Evolutionary conservation across 2,329 filamentous ascomycete genomes (phyloP), one percentile per base, ranked within the genome.

Genomic region (Fusarium anguioides): DNA sequence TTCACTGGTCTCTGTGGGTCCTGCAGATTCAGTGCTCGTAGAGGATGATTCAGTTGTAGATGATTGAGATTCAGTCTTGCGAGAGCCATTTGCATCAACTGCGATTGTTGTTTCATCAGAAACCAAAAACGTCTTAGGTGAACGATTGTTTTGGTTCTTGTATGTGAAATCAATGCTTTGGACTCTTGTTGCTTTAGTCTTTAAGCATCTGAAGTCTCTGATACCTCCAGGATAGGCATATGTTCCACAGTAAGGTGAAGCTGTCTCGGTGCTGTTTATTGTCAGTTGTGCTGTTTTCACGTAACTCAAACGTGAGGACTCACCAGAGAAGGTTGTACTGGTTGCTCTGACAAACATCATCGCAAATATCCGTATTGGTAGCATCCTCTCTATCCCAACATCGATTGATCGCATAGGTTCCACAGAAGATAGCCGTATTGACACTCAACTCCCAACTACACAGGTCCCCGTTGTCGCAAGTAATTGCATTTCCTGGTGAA

Each of bases 321-420:
- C 18, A 68, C 65, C 65, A 68, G 10, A 60, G 54, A 10, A 68
- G 65, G 12, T 68, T 62, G 26, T 41, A 68, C 7, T 24, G 7
- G 46, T 68, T 68, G 12, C 52, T 61, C 23, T 68, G 60, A 12
- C 64, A 68, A 10, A 68, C 60, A 14, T 68, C 65, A 20, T 62
- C 17, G 14, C 65, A 68, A 9, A 55, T 9, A 5, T 52, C 47
- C 1, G 64, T 47, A 15, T 68, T 23, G 0, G 42, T 14, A 15
- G 56, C 55, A 1, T 53, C 37, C 2, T 29, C 35, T 5, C 44
- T 39, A 4, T 58, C 40, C 5, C 29, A 18, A 20, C 65, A 68
- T 17, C 17, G 24, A 5, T 52, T 37, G 7, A 58, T 23, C 3
- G 31, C 51, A 14, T 10, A 11, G 5, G n/a, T 11, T 2, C 60